These are phyloP conservation scores for Corrigiola litoralis DNA, from an alignment of 179 eudicot genomes.

Conservation along the genomic window DNA sequence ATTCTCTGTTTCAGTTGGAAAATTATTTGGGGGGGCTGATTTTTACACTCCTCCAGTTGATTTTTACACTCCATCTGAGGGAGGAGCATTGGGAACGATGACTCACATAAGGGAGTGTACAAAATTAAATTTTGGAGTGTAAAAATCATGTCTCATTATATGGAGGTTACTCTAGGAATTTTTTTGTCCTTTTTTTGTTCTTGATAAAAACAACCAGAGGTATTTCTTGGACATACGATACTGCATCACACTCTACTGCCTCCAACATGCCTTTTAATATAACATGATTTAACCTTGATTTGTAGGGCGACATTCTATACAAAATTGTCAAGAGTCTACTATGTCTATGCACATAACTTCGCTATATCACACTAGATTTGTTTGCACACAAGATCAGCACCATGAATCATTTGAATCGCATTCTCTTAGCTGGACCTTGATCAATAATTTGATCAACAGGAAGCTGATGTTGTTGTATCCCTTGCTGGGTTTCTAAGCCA, in stretches of 20 bases:
- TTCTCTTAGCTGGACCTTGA: slow-evolving; percentile 88
- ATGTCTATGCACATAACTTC: background rate
- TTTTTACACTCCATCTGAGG: too few relatives aligned
- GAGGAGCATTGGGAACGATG: too few relatives aligned
- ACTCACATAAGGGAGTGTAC: too few relatives aligned
- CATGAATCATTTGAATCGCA: slow-evolving; percentile 35
- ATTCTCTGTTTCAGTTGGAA: too few relatives aligned
- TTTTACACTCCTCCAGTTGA: too few relatives aligned
- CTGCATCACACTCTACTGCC: background rate
- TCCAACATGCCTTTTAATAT: background rate
- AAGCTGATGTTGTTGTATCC: slow-evolving; percentile 41
- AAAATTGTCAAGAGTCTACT: background rate
- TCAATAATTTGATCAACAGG: slow-evolving; percentile 84
- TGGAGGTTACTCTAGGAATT: too few relatives aligned
- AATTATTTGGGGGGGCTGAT: too few relatives aligned
- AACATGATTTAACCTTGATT: background rate
- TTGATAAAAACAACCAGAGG: too few relatives aligned
- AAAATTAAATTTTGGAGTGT: too few relatives aligned
- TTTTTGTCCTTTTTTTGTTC: too few relatives aligned
- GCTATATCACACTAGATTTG: background rate
- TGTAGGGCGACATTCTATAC: slow-evolving; percentile 60
- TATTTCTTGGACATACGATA: too few relatives aligned
- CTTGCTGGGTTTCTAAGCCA: slow-evolving; percentile 52
- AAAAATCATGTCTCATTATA: too few relatives aligned
- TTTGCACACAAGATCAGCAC: background rate